Base-by-base conservation (phyloP, 1,284 basidiomycete species). In the Apiotrichum domesticum region DNA sequence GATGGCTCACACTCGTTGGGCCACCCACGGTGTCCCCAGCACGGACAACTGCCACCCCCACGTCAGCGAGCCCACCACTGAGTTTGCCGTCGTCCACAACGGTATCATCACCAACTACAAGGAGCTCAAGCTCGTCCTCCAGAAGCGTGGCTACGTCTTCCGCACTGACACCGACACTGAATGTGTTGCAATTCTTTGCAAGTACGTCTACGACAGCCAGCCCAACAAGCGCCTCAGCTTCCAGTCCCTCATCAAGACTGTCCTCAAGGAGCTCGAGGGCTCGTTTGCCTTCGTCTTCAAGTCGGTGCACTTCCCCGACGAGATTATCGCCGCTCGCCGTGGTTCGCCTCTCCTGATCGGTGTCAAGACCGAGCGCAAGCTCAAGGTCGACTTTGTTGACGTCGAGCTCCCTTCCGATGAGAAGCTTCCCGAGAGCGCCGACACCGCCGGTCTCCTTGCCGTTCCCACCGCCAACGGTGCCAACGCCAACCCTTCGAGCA, bases 261-360 rank as follows among this genome's bases (percentile, higher is more conserved):
- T 98, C 52, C 80, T 98, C 73, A 97, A 95, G 81, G 96, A 99
- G 79, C 85, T 99, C 49, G 93, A 99, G 80, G 96, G 96, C 52
- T 98, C 96, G 8, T 99, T 98, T 71, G 96, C 96, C n/a, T 97
- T 99, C 77, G 94, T 98, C 68, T 98, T 98, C 89, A 98, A 97
- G 81, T 97, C 94, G 14, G 78, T 79, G 41, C 93, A 98, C 81
- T 99, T 86, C 83, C 96, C 96, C 51, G 91, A 95, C 69, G 91
- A 98, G 78, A 84, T 96, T 63, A 92, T 98, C 63, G 89, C 90
- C 56, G 91, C 94, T 59, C 90, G 94, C 69, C 90, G 96, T 70
- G 96, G 96, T 70, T 98, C 95, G 34, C 96, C 96, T 32, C 85
- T 99, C 34, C 79, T 98, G 57, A 87, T 98, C 71, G 96, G 96